These are phyloP conservation scores for Aspergillus sp. DNA, from an alignment of 2,329 filamentous ascomycete species.

Conservation along the genomic window DNA sequence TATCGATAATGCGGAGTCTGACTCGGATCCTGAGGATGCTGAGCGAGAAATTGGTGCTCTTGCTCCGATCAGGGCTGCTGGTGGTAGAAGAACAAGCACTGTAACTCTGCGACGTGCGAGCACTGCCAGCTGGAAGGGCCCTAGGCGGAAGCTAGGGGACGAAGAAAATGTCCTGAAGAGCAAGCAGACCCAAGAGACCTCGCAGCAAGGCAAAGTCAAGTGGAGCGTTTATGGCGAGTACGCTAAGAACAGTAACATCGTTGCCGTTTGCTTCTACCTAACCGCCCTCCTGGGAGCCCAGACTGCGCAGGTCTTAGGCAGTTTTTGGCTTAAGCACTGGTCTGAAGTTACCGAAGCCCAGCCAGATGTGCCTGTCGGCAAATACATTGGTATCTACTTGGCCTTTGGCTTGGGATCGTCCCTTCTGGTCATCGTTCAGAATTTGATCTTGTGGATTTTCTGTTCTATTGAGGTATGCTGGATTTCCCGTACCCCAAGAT, in stretches of 20 bases:
- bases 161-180: conserved; percentile 74
- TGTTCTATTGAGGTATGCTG: conserved; percentile 87
- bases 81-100: conserved; percentile 66
- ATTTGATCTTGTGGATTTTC: conserved; percentile 96
- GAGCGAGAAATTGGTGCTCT: conserved; percentile 76
- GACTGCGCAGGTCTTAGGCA: conserved; percentile 77
- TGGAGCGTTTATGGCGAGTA: conserved; percentile 95
- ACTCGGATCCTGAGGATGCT: conserved; percentile 58
- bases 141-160: conserved; percentile 79
- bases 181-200: conserved; percentile 82
- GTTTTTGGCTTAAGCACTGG: conserved; percentile 93
- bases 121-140: conserved; percentile 83
- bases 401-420: conserved; percentile 88
- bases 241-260: conserved; percentile 87
- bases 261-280: conserved; percentile 79
- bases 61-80: conserved; percentile 70
- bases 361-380: conserved; percentile 74
- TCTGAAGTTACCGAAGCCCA: conserved; percentile 72
- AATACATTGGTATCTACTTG: conserved; percentile 94
- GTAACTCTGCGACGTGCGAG: conserved; percentile 85
- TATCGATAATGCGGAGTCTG: conserved; percentile 52
- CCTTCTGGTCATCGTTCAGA: conserved; percentile 83
- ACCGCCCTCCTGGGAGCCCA: conserved; percentile 76
- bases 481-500: background rate
- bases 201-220: conserved; percentile 96